Evolutionary conservation across 495 filamentous ascomycete genomes (phyloP).

Genomic region (Friedmanniomyces endolithicus): DNA sequence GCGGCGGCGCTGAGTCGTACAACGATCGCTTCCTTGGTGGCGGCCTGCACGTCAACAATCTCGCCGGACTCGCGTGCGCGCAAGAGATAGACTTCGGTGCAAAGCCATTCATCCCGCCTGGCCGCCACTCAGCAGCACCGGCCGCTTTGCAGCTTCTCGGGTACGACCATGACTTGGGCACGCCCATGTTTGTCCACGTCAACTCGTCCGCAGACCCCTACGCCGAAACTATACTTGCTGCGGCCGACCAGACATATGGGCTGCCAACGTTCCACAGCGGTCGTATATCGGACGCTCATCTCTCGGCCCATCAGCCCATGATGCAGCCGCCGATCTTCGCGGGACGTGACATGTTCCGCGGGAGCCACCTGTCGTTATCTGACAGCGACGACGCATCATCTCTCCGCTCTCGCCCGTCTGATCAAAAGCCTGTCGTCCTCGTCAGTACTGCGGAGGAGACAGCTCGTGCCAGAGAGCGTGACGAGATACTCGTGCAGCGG

Average conservation of each 20-base stretch:
- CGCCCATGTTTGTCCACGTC: background rate
- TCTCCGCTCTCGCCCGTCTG: background rate
- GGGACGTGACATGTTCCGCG: background rate
- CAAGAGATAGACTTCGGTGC: background rate
- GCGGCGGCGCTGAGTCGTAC: background rate
- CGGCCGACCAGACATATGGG: no score
- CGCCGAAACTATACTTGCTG: no score
- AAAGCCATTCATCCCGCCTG: background rate
- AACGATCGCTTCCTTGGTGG: background rate
- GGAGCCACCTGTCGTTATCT: background rate
- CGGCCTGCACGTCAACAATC: background rate
- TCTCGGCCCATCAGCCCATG: no score
- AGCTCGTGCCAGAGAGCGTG: slow-evolving; percentile 17
- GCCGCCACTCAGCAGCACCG: background rate
- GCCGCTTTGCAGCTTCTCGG: background rate
- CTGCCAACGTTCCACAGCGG: no score
- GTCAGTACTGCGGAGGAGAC: background rate
- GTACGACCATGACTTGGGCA: background rate
- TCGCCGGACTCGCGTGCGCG: background rate
- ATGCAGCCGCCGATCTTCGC: no score
- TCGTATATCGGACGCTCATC: no score
- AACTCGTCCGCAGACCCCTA: background rate
- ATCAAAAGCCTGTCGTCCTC: background rate
- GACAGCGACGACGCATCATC: background rate
- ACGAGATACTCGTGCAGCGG: slow-evolving; percentile 51